These are phyloP conservation scores for Suaeda aralocaspica DNA, from an alignment of 148 eudicot species.

Conservation along the genomic window DNA sequence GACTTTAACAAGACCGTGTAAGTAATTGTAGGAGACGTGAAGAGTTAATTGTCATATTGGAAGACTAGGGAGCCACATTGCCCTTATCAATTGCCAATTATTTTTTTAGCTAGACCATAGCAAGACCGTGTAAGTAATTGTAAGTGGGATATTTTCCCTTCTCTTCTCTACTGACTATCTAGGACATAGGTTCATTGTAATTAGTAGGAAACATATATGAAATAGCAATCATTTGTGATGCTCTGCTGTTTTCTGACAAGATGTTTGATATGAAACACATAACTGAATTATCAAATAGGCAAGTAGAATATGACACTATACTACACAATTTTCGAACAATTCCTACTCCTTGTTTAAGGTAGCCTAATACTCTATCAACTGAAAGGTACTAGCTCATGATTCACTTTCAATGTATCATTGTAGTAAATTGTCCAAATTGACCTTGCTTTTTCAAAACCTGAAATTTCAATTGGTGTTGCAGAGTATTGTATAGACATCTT, in stretches of 20 bases:
- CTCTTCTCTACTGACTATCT: not conserved
- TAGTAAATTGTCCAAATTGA: too few species aligned
- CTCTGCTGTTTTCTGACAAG: not conserved
- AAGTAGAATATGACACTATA: not conserved
- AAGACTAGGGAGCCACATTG: not conserved
- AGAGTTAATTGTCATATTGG: not conserved
- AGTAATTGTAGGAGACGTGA: not conserved
- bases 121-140: not conserved
- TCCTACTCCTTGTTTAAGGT: not conserved
- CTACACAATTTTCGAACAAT: not conserved
- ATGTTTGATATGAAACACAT: not conserved
- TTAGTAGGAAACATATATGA: too few species aligned
- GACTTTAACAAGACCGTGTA: too few species aligned
- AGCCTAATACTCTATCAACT: not conserved
- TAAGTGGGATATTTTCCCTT: not conserved
- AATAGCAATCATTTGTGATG: not conserved
- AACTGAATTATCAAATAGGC: not conserved
- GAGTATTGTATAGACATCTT: conserved; percentile 48
- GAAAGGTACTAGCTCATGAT: not conserved
- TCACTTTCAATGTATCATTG: not conserved
- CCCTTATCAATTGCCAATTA: not conserved
- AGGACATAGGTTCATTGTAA: too few species aligned
- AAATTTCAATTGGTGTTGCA: conserved; percentile 54
- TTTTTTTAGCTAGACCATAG: not conserved
- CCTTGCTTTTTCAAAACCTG: conserved; percentile 70